Percentiles rank a stretch among this genome's conserved stretches.
Conservation (phyloP, 768 basidiomycete species). For the Mycena vitilis region DNA sequence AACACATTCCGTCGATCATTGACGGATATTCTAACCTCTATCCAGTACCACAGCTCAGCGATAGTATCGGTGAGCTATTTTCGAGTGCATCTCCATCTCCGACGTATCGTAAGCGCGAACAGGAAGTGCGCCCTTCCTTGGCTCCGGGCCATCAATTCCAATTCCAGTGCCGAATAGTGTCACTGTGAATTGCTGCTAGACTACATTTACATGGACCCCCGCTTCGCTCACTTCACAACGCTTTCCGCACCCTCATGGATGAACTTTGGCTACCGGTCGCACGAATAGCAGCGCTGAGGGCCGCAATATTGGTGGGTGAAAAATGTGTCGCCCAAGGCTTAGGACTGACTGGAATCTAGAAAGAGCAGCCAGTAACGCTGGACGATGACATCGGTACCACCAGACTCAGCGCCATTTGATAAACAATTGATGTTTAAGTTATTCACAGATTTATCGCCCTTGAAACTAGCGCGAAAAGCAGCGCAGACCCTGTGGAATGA, state of each 20-base stretch:
- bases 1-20: background rate
- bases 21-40: background rate
- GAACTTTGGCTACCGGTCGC: background rate
- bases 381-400: background rate
- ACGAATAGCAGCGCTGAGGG: background rate
- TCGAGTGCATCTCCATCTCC: background rate
- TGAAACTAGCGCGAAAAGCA: background rate
- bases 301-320: background rate
- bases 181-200: background rate
- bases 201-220: background rate
- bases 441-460: background rate
- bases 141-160: background rate
- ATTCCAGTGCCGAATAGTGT: too few relatives aligned
- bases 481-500: background rate
- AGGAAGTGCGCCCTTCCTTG: background rate
- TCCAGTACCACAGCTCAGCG: background rate
- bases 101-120: background rate
- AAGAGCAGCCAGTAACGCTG: background rate
- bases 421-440: too few relatives aligned
- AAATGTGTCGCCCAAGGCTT: background rate
- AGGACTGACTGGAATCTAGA: background rate
- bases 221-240: background rate
- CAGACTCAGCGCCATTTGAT: background rate
- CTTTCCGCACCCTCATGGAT: background rate
- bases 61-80: background rate